Conservation (phyloP, 2,329 filamentous ascomycete species). For the Aspergillus brunneoviolaceus region DNA sequence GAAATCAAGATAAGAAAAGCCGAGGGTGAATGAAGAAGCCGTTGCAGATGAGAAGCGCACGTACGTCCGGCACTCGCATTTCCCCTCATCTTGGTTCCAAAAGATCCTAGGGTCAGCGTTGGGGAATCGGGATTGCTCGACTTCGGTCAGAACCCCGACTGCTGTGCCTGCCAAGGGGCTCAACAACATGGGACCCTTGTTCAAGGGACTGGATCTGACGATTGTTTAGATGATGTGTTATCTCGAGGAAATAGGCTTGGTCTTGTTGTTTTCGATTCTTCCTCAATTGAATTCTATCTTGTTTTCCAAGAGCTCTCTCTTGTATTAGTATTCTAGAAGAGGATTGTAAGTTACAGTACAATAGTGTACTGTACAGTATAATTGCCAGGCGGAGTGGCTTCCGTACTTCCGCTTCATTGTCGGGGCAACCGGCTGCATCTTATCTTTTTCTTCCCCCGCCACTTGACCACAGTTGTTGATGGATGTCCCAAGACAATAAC, state of each 20-base stretch:
- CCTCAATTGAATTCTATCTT: too few relatives aligned
- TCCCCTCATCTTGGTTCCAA: neutral
- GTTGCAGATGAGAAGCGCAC: neutral
- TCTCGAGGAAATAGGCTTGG: neutral
- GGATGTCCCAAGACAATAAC: neutral
- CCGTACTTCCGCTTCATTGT: constrained; percentile 3
- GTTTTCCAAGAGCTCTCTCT: too few relatives aligned
- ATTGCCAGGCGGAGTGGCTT: neutral
- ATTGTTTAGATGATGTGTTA: neutral
- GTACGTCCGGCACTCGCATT: neutral
- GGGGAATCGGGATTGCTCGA: neutral
- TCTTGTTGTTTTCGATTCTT: too few relatives aligned
- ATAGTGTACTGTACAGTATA: neutral
- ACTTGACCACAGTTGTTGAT: neutral
- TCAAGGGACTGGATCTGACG: neutral
- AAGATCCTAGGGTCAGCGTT: neutral
- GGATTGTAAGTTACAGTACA: too few relatives aligned
- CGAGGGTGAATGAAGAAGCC: neutral
- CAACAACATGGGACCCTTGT: neutral
- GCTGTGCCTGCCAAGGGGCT: neutral
- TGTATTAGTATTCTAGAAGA: too few relatives aligned
- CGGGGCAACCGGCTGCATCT: constrained; percentile 21
- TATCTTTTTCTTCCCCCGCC: constrained; percentile 10
- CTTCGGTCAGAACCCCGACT: constrained; percentile 4
- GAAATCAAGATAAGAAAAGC: neutral